Evolutionary conservation across 2,329 filamentous ascomycete genomes (phyloP).

Genomic region (Mycogone perniciosa): DNA sequence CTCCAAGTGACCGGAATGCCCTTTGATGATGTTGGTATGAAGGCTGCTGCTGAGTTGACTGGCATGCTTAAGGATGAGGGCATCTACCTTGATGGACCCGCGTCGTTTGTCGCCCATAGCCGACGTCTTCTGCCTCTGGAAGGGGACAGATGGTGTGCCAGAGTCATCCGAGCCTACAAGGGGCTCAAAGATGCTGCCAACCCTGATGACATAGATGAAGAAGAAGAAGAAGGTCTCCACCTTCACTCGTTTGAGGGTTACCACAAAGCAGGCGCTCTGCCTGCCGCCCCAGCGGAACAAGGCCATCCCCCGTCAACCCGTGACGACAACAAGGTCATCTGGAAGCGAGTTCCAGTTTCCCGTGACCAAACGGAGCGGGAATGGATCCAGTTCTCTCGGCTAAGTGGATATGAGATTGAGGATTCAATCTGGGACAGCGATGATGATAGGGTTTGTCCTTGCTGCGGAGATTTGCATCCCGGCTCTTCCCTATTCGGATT

Average conservation of each 20-base stretch:
- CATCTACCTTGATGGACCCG: slow-evolving; percentile 40
- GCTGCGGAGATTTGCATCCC: slow-evolving; percentile 34
- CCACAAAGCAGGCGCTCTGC: slow-evolving; percentile 28
- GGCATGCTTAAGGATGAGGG: slow-evolving; percentile 49
- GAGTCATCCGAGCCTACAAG: slow-evolving; percentile 41
- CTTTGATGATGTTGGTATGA: slow-evolving; percentile 41
- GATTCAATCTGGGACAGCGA: slow-evolving; percentile 28
- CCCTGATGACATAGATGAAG: slow-evolving; percentile 17
- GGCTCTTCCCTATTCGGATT: slow-evolving; percentile 29
- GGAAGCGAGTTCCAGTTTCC: slow-evolving; percentile 42
- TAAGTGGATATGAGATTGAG: slow-evolving; percentile 32
- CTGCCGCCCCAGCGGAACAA: slow-evolving; percentile 36
- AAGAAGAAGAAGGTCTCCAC: slow-evolving; percentile 25
- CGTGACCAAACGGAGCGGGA: slow-evolving; percentile 35
- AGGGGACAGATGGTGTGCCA: slow-evolving; percentile 34
- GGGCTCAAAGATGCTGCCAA: slow-evolving; percentile 20
- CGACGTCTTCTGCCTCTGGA: slow-evolving; percentile 34
- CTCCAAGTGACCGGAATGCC: slow-evolving; percentile 48
- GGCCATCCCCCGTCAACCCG: slow-evolving; percentile 37
- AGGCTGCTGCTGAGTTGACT: slow-evolving; percentile 41
- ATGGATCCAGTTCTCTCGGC: slow-evolving; percentile 44
- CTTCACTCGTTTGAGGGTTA: slow-evolving; percentile 15
- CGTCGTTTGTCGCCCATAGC: slow-evolving; percentile 37
- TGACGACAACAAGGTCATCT: slow-evolving; percentile 41
- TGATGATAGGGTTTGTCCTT: slow-evolving; percentile 33